Conservation (phyloP, 2,329 filamentous ascomycete species). For the Talaromyces sp. region DNA sequence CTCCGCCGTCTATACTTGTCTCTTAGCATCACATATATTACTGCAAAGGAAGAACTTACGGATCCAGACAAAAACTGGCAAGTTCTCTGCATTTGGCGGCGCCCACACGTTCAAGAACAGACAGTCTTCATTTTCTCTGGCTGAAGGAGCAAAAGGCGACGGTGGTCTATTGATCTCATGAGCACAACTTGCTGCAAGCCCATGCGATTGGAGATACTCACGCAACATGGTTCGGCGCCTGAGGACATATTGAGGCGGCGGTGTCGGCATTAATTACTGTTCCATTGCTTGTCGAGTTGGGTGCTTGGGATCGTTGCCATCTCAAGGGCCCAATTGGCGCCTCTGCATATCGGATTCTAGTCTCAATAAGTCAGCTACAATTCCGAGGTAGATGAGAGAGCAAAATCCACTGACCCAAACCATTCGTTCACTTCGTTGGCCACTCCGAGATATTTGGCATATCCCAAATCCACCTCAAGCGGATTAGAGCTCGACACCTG, state of each 20-base stretch:
- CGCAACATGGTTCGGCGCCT: constrained; percentile 13
- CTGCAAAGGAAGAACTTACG: constrained; percentile 12
- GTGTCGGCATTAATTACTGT: constrained; percentile 18
- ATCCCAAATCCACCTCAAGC: constrained; percentile 39
- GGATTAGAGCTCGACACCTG: constrained; percentile 3
- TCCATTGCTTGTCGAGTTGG: constrained; percentile 14
- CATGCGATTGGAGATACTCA: constrained; percentile 7
- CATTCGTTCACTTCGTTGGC: constrained; percentile 41
- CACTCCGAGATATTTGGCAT: constrained; percentile 40
- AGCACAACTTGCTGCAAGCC: constrained; percentile 13
- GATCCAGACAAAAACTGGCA: constrained; percentile 28
- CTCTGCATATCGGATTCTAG: constrained; percentile 29
- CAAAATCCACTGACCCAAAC: constrained; percentile 32
- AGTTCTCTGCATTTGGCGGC: constrained; percentile 16
- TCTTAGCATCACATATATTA: background rate
- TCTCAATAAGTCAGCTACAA: constrained; percentile 8
- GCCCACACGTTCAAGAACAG: constrained; percentile 31
- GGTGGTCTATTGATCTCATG: background rate
- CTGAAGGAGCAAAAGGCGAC: background rate
- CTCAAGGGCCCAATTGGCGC: constrained; percentile 23
- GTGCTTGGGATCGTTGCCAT: constrained; percentile 24
- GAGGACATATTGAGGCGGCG: constrained; percentile 26
- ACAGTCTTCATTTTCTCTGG: constrained; percentile 20
- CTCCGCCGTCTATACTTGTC: constrained; percentile 18
- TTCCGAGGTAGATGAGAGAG: background rate